These are phyloP conservation scores for Nitzschia sp. DNA, from an alignment of 108 stramenopile species.

Conservation along the genomic window DNA sequence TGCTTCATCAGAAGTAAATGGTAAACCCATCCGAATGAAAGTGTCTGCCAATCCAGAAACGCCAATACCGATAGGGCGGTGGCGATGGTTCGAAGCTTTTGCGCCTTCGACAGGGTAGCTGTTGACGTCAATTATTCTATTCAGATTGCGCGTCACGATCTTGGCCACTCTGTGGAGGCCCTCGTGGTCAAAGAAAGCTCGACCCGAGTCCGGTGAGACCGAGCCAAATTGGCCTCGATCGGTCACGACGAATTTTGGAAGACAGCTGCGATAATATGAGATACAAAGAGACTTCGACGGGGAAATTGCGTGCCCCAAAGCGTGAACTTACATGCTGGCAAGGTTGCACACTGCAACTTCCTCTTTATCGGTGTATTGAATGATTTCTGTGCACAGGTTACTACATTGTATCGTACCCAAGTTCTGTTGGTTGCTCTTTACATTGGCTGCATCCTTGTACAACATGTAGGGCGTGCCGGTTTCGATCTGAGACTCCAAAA, in stretches of 20 bases:
- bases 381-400: constrained; percentile 97
- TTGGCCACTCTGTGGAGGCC: constrained; percentile 84
- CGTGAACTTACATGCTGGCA: constrained; percentile 75
- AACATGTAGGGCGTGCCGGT: constrained; percentile 98
- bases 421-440: constrained; percentile 97
- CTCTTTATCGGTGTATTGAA: constrained; percentile 93
- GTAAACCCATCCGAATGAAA: constrained; percentile 88
- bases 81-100: constrained; percentile 82
- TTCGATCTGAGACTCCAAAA: constrained; percentile 93
- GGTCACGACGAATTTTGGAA: constrained; percentile 79
- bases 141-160: constrained; percentile 91
- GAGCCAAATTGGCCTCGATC: constrained; percentile 78
- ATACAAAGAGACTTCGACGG: background rate
- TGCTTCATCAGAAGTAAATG: constrained; percentile 88
- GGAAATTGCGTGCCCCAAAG: too few relatives aligned
- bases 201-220: constrained; percentile 57
- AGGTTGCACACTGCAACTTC: constrained; percentile 98
- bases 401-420: constrained; percentile 96
- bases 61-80: constrained; percentile 97
- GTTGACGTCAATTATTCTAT: constrained; percentile 95
- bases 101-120: constrained; percentile 91
- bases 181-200: constrained; percentile 88
- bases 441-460: constrained; percentile 96
- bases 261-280: constrained; percentile 47
- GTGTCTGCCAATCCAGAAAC: constrained; percentile 97